phyloP scores from a whole-genome alignment of 2,329 filamentous ascomycete genomes.

The Hypoxylon sp. region DNA sequence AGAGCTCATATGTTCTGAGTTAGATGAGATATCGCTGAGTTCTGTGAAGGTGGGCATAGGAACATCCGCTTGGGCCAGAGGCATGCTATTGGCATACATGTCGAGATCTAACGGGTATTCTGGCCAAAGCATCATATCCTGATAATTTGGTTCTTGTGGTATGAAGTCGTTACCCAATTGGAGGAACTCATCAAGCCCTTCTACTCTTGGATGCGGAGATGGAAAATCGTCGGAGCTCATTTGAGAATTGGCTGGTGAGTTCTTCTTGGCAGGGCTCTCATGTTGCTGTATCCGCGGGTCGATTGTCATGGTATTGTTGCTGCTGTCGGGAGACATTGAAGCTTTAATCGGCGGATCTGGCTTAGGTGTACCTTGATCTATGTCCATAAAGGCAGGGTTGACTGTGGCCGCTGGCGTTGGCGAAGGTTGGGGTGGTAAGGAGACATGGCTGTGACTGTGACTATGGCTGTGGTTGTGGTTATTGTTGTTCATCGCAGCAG shows the following conservation, averaged over 20 bases:
- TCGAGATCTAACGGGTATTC: conserved; percentile 62
- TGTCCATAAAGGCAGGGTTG: conserved; percentile 57
- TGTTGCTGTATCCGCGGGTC: conserved; percentile 55
- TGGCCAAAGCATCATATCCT: conserved; percentile 62
- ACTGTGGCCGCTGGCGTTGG: conserved; percentile 49
- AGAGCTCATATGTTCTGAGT: conserved; percentile 61
- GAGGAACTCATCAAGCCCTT: conserved; percentile 62
- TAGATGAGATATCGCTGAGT: conserved; percentile 59
- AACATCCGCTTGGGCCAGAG: conserved; percentile 56
- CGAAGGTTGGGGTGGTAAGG: conserved; percentile 43
- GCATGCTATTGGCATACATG: conserved; percentile 56
- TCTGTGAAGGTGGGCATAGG: conserved; percentile 58
- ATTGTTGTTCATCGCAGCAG: conserved; percentile 53
- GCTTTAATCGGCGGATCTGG: conserved; percentile 49
- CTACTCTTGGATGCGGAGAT: conserved; percentile 57
- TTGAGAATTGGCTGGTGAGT: conserved; percentile 55
- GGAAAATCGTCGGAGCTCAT: conserved; percentile 56
- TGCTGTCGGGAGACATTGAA: conserved; percentile 51
- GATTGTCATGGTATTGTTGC: conserved; percentile 47
- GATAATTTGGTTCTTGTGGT: conserved; percentile 57
- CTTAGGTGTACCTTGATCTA: conserved; percentile 52
- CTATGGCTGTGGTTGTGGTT: conserved; percentile 19
- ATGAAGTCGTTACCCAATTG: conserved; percentile 57
- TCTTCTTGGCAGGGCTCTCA: conserved; percentile 49
- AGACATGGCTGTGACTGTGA: conserved; percentile 39